Base-by-base conservation (phyloP, 1,139 yeast species). In the Lodderomyces pseudojiufengensis region DNA sequence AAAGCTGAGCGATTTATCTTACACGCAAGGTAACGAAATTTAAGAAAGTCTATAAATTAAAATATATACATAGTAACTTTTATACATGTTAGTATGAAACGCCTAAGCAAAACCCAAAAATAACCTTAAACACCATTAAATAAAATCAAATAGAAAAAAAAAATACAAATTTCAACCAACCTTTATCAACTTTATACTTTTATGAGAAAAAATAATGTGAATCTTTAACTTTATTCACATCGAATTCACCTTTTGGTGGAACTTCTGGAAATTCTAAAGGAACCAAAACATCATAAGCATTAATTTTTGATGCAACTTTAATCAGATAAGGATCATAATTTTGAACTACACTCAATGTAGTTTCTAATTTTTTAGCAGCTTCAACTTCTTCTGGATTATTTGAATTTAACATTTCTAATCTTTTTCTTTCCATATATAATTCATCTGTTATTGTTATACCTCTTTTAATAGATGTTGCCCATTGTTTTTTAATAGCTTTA, bases 231-330 rank as follows among this genome's bases (percentile, higher is more conserved):
- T 74, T 75, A 31, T 67, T 63, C 29, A 92, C 95, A 54, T 90
- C 95, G 52, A 90, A 86, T 23, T 79, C 80, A 31, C 97, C 98
- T 59, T 77, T 84, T 36, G 73, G 64, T 10, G 97, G 97, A 29
- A 88, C 76, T 0, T 69, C 72, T 0, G 95, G 95, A 48, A 90
- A 71, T 35, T 59, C 62, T 46, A 90, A 65, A 13, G 95, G 95
- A 8, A 78, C 79, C 41, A 70, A 57, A 4, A 69, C 54, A 44
- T 61, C 68, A 39, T 55, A 49, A 1, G 60, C 52, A 33, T 57
- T 26, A 7, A 27, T 4, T 3, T 23, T 36, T 8, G 33, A 21
- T 23, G 22, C 12, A 9, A 12, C 32, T 3, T 20, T 24, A 15
- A 63, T 54, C 26, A 54, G 49, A 37, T 57, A 56, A 45, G 56